Percentiles rank a stretch among this genome's conserved stretches.
Conservation (phyloP, 805 yeast species). For the Teunomyces pallodes region DNA sequence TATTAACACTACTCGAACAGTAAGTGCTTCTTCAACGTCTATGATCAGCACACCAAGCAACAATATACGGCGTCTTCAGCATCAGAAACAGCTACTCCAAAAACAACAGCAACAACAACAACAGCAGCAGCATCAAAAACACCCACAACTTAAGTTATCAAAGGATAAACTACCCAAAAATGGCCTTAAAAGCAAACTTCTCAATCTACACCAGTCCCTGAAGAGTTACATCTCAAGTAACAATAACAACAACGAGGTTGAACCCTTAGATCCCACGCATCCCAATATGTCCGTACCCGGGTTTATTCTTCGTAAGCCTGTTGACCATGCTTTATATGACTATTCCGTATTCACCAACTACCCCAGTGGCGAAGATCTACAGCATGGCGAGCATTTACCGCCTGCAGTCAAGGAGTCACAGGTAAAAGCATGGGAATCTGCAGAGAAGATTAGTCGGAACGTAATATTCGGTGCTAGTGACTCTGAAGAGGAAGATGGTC, state of each 20-base stretch:
- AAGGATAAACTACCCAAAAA: slow-evolving; percentile 18
- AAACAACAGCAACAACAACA: slow-evolving; percentile 8
- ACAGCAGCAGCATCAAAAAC: slow-evolving; percentile 9
- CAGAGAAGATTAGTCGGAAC: slow-evolving; percentile 36
- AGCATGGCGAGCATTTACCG: slow-evolving; percentile 20
- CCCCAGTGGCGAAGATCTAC: slow-evolving; percentile 14
- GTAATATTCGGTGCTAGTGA: slow-evolving; percentile 33
- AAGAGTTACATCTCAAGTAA: slow-evolving; percentile 13
- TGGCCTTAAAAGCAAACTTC: slow-evolving; percentile 35
- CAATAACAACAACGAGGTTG: not conserved
- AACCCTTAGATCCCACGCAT: slow-evolving; percentile 13
- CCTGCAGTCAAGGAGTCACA: slow-evolving; percentile 41
- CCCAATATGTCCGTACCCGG: slow-evolving; percentile 17
- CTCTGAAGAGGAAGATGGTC: slow-evolving; percentile 6
- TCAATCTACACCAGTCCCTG: slow-evolving; percentile 39
- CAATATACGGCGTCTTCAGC: slow-evolving; percentile 33
- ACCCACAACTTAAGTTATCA: slow-evolving; percentile 6
- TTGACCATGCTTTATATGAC: slow-evolving; percentile 33
- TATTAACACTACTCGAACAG: slow-evolving; percentile 26
- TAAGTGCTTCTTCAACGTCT: slow-evolving; percentile 37
- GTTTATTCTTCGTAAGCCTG: slow-evolving; percentile 32
- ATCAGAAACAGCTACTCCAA: slow-evolving; percentile 15
- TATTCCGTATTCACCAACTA: slow-evolving; percentile 33
- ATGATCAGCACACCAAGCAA: slow-evolving; percentile 43
- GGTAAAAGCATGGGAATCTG: slow-evolving; percentile 45